Conservation (phyloP, 1,284 basidiomycete species). For the Singerocomus rubriflavus region DNA sequence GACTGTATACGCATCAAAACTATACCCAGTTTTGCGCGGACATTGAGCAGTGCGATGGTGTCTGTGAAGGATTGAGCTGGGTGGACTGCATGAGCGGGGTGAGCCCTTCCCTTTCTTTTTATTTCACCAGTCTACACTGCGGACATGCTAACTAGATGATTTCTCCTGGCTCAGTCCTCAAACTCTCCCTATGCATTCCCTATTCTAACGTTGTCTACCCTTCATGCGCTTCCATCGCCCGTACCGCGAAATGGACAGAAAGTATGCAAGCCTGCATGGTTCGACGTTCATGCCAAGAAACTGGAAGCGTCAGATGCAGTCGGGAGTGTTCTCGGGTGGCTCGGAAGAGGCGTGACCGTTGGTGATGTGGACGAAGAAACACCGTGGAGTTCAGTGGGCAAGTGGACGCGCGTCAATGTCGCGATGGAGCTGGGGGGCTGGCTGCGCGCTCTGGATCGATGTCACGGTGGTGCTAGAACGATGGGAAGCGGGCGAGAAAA, state of each 20-base stretch:
- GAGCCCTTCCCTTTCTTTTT: constrained; percentile 32
- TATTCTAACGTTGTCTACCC: constrained; percentile 69
- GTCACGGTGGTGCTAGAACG: constrained; percentile 23
- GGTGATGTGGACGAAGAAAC: constrained; percentile 18
- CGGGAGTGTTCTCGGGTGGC: constrained; percentile 55
- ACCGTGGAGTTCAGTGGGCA: constrained; percentile 33
- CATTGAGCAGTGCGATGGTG: constrained; percentile 69
- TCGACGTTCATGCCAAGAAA: constrained; percentile 53
- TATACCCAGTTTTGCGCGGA: constrained; percentile 80
- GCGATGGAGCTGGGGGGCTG: constrained; percentile 61
- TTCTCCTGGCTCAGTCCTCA: constrained; percentile 59
- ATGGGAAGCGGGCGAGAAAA: background rate
- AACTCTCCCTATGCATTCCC: constrained; percentile 83
- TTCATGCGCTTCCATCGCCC: constrained; percentile 85
- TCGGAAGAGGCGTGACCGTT: constrained; percentile 31
- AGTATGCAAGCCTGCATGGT: constrained; percentile 74
- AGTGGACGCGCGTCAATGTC: constrained; percentile 53
- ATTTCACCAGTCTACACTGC: background rate
- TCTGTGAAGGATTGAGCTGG: constrained; percentile 80
- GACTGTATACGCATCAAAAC: constrained; percentile 92
- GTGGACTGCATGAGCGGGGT: constrained; percentile 78
- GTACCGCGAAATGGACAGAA: constrained; percentile 78
- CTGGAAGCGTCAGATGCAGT: constrained; percentile 58
- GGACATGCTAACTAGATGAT: background rate
- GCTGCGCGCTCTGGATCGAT: constrained; percentile 43